Base-by-base conservation (phyloP, 192 early-diverging fungal genomes). In the Lunasporangiospora selenospora region DNA sequence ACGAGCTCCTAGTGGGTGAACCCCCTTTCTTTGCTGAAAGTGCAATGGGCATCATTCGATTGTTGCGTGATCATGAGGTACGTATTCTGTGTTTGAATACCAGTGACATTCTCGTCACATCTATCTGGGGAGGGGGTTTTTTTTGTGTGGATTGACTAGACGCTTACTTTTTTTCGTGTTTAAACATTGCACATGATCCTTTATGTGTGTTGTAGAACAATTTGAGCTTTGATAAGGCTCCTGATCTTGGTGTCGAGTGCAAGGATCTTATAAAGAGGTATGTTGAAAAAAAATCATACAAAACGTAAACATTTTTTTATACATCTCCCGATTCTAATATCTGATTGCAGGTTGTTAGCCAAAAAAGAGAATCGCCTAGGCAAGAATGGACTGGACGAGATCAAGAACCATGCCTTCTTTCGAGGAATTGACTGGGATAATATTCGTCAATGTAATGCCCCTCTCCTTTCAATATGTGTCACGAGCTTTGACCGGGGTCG, bases 1-100 rank as follows among this genome's bases (percentile, higher is more conserved):
- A 90, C 58, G 95, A 98, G 67, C 73, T 96, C 49, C 62, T 98
- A 6, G 87, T 85, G 36, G 93, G 89, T 21, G 88, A 92, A 61
- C 89, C 93, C 24, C 95, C 95, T 4, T 97, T 95, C 65, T 93
- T 93, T 65, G 87, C 90, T 34, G 93, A 95, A 62, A 92, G 90
- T 16, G 79, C 93, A 31, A 84, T 86, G 55, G 92, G 91, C 48
- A 95, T 92, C 7, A 95, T 95, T 62, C 89, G 85, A 19, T 86
- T 91, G 56, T 90, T 97, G 61, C 91, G 95, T 82, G 81, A 89
- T 53, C 87, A 89, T 60, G 84, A 92, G 83, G 87, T 89, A 51
- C 77, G 81, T 44, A n/a, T n/a, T n/a, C n/a, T n/a, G n/a, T n/a
- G n/a, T n/a, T n/a, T n/a, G n/a, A n/a, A n/a, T n/a, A n/a, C n/a